phyloP scores from a whole-genome alignment of 148 eudicot genomes.

The Limonium bicolor region DNA sequence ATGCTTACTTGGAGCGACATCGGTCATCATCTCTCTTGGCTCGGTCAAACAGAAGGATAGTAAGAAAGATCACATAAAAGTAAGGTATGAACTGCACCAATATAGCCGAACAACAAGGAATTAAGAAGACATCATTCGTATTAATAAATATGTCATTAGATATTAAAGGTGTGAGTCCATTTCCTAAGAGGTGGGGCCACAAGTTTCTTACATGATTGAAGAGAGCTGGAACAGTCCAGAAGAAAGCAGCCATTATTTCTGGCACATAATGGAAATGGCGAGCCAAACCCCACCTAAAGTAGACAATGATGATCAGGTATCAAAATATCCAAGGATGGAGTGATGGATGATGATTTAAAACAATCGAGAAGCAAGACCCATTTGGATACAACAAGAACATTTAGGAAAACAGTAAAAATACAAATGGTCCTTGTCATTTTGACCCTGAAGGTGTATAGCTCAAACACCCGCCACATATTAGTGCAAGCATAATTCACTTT shows the following conservation, averaged over 20 bases:
- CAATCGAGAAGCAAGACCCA: not conserved
- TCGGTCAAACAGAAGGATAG: slow-evolving; percentile 76
- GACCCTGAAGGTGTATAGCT: too few relatives aligned
- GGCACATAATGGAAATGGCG: slow-evolving; percentile 98
- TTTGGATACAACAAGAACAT: too few relatives aligned
- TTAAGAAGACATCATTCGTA: not conserved
- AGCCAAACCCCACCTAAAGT: slow-evolving; percentile 85
- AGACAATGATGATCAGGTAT: slow-evolving; percentile 3
- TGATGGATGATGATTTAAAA: too few relatives aligned
- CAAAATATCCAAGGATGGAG: too few relatives aligned
- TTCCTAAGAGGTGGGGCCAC: too few relatives aligned
- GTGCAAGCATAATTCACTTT: too few relatives aligned
- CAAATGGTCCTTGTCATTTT: too few relatives aligned
- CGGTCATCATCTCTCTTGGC: slow-evolving; percentile 92
- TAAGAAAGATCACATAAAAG: slow-evolving; percentile 80
- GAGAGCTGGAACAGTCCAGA: slow-evolving; percentile 96
- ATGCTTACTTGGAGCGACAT: slow-evolving; percentile 81
- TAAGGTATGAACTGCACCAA: slow-evolving; percentile 92
- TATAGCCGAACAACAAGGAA: slow-evolving; percentile 1
- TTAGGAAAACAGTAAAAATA: too few relatives aligned
- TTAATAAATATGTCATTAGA: not conserved
- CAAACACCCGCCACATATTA: too few relatives aligned
- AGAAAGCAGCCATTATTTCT: slow-evolving; percentile 79
- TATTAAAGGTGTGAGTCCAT: not conserved
- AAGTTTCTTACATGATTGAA: slow-evolving; percentile 55